Percentiles rank a stretch among this genome's conserved stretches.
Conservation (phyloP, 2,329 filamentous ascomycete genomes). For the Rasamsonia emersonii region DNA sequence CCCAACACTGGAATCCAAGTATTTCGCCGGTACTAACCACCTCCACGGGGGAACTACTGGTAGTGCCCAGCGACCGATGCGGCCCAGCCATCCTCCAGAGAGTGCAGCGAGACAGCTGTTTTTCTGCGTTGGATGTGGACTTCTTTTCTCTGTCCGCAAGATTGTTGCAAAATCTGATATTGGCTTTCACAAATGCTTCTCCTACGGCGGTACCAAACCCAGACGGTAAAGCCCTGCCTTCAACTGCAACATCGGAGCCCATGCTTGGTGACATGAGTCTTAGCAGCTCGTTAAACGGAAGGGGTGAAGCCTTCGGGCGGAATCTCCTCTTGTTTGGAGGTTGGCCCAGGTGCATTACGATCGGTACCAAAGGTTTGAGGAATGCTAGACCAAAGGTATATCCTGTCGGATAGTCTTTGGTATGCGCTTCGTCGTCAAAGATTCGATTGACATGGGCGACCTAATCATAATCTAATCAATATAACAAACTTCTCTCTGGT, state of each 20-base stretch:
- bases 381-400: neutral
- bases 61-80: neutral
- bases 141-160: neutral
- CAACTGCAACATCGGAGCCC: neutral
- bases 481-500: neutral
- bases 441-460: neutral
- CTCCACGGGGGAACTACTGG: neutral
- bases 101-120: neutral
- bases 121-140: neutral
- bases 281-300: neutral
- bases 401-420: neutral
- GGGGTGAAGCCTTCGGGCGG: neutral
- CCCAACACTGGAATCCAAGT: neutral
- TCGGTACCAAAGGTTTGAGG: neutral
- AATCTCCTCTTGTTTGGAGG: neutral
- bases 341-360: neutral
- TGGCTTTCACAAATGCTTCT: neutral
- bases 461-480: conserved; percentile 1
- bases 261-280: neutral
- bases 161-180: neutral
- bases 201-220: neutral
- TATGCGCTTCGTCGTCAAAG: neutral
- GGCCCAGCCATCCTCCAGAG: neutral
- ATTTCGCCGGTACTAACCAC: neutral
- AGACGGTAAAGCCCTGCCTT: neutral